phyloP scores from a whole-genome alignment of 1,284 basidiomycete genomes.

The Ceratobasidium theobromae region DNA sequence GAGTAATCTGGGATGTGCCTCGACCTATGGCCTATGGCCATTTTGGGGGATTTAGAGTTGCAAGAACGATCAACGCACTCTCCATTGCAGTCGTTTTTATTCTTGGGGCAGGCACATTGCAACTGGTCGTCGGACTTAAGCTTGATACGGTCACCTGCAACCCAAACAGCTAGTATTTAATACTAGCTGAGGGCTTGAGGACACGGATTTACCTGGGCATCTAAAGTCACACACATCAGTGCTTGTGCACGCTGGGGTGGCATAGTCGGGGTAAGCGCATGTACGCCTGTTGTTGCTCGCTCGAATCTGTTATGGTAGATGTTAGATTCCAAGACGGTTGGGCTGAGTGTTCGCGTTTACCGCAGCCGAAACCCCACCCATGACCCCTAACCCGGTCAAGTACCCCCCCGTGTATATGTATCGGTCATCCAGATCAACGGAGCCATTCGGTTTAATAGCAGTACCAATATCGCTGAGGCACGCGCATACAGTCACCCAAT shows the following conservation, averaged over 20 bases:
- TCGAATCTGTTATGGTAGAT: not conserved
- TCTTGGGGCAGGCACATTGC: not conserved
- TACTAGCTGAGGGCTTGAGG: no score
- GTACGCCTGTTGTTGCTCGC: not conserved
- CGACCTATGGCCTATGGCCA: no score
- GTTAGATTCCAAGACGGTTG: not conserved
- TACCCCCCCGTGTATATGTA: not conserved
- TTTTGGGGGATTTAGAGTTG: no score
- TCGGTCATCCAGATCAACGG: no score
- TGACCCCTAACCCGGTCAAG: not conserved
- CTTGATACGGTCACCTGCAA: not conserved
- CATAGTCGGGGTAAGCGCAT: conserved; percentile 8
- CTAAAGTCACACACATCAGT: conserved; percentile 1
- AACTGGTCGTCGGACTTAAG: no score
- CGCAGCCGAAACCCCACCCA: not conserved
- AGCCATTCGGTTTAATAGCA: not conserved
- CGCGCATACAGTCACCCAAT: not conserved
- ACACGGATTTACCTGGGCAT: not conserved
- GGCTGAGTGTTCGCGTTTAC: not conserved
- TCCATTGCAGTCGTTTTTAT: conserved; percentile 16
- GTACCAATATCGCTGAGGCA: not conserved
- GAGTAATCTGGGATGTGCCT: not conserved
- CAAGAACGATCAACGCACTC: no score
- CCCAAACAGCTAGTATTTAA: no score
- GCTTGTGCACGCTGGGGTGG: conserved; percentile 2